A percentile compares a stretch with the other conserved stretches of the same genome.
Evolutionary conservation across 2,329 filamentous ascomycete species (phyloP).

Genomic region (Aureobasidium mangrovei): DNA sequence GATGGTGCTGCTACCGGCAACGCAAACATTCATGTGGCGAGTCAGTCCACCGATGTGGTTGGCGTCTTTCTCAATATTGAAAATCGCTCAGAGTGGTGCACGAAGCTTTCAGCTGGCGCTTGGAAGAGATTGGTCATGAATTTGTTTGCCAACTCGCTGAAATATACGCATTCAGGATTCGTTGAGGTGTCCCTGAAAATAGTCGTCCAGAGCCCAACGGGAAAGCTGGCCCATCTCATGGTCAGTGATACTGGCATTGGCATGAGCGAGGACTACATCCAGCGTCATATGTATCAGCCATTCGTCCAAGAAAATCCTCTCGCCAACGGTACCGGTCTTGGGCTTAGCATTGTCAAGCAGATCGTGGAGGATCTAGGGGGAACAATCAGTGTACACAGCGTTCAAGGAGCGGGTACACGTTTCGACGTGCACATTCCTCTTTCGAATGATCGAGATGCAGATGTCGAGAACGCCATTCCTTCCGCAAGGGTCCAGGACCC

Average conservation of each 20-base stretch:
- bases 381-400: conserved; percentile 16
- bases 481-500: not conserved
- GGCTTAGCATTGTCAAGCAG: conserved; percentile 27
- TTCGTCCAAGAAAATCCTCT: conserved; percentile 28
- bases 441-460: not conserved
- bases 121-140: conserved; percentile 40
- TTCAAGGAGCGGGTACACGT: not conserved
- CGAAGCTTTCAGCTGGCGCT: conserved; percentile 16
- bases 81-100: conserved; percentile 6
- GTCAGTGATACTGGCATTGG: conserved; percentile 27
- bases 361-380: conserved; percentile 23
- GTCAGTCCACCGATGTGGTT: not conserved
- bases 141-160: conserved; percentile 37
- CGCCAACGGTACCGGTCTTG: conserved; percentile 27
- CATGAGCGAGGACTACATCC: conserved; percentile 26
- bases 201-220: not conserved
- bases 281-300: conserved; percentile 23
- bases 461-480: not conserved
- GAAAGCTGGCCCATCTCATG: conserved; percentile 7
- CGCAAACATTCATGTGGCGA: not conserved
- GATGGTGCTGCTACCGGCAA: not conserved
- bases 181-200: conserved; percentile 23
- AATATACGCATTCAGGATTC: conserved; percentile 34
- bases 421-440: conserved; percentile 6
- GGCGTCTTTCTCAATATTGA: conserved; percentile 3